Evolutionary conservation across 2,329 filamentous ascomycete genomes (phyloP), one percentile per base, ranked within the genome.

Genomic region (Aspergillus pseudonomiae): DNA sequence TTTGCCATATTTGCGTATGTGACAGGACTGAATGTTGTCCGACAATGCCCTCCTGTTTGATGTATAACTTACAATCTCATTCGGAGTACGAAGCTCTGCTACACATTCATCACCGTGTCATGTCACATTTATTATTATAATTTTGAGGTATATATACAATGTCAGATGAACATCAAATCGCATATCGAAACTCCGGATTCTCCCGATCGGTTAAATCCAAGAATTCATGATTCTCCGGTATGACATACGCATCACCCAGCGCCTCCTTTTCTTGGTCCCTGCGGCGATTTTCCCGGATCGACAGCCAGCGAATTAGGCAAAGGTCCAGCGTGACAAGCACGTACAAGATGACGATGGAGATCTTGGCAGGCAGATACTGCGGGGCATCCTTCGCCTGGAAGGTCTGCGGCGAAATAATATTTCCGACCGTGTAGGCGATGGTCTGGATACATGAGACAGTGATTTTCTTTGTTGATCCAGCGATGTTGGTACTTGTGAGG

Each of bases 361-460:
- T 71, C 57, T 74, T 73, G 16, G 71, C 71, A 1, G 71, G 71
- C 26, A 75, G 53, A 58, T 74, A 73, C 12, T 66, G 41, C n/a
- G 73, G 73, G 1, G 71, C 76, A 28, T 78, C 76, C 6, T 71
- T 70, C 7, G 73, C 69, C 62, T 78, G 76, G 65, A 82, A 82
- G 0, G 78, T 81, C 60, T 80, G 79, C 1, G 79, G 79, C 0
- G 73, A 75, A 55, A 81, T 80, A 60, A 81, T 80, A 59, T 81
- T 81, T 21, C 78, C 79, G 11, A 80, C 71, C 0, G 73, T 76
- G 60, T 79, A 79, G 2, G 73, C 74, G n/a, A 78, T 75, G 4
- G 72, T 74, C 21, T 74, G 69, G 62, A 78, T 73, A n/a, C 70
- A 71, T 10, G 71, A 70, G 9, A 78, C 74, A 6, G 75, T 77